Base-by-base conservation (phyloP, 2,329 filamentous ascomycete genomes). In the Fusarium sp. region DNA sequence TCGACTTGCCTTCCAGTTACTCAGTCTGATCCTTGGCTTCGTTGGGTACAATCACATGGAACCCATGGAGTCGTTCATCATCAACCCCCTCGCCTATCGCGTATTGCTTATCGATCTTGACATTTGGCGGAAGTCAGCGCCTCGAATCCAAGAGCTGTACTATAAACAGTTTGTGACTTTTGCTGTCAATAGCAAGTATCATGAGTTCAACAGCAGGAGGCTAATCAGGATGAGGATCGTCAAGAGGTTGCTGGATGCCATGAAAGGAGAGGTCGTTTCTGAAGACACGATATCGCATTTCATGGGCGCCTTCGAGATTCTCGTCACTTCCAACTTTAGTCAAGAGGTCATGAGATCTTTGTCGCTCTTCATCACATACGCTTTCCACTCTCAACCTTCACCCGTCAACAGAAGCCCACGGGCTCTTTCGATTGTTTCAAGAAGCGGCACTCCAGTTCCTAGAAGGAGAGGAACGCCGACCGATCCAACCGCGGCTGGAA, bases 51-150 rank as follows among this genome's bases (percentile, higher is more conserved):
- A 94, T 66, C 90, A 91, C 70, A 83, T 87, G n/a, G 86, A 90
- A 34, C 93, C 94, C 1, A 89, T 94, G 61, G 91, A 95, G 61
- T 98, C 95, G 2, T 93, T 98, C 74, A 97, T 99, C 77, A 92
- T 97, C 72, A 99, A 99, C 74, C 95, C 96, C 0, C 86, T 99
- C 67, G 96, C 95, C 6, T 99, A 98, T 80, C 91, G 96, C 47
- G 91, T 97, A 34, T 84, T 99, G 20, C 85, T 99, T 29, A 93
- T 98, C 57, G 96, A 99, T 79, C 89, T 97, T 71, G 95, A 98
- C 75, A 92, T 95, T 22, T 99, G 96, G 96, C 89, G 95, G 70
- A 91, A 89, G 79, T 92, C 92, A 24, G 91, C 92, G 34, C 78
- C 89, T 7, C 86, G 90, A 20, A 93, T 94, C 0, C 94, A 98